Conservation (phyloP, 176 grass and related monocot genomes). For the Carex littledalei region DNA sequence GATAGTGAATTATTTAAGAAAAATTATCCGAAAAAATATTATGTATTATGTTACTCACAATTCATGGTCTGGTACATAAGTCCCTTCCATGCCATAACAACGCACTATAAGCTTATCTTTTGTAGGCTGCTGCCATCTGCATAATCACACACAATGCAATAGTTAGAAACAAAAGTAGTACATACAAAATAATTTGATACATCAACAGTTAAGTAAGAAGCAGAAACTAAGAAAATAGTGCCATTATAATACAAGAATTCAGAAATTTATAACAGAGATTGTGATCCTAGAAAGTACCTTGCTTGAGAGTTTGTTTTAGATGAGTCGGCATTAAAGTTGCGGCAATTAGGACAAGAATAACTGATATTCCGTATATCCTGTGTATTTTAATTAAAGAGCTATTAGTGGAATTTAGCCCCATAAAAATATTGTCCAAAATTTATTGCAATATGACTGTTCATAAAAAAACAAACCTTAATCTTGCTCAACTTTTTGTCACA, state of each 20-base stretch:
- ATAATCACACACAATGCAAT: conserved; percentile 1
- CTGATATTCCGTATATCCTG: conserved; percentile 57
- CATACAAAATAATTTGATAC: conserved; percentile 11
- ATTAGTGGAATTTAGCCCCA: conserved; percentile 32
- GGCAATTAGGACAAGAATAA: conserved; percentile 70
- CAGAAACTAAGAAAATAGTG: neutral
- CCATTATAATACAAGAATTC: neutral
- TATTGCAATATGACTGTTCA: conserved; percentile 6
- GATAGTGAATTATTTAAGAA: neutral
- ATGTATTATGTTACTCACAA: conserved; percentile 44
- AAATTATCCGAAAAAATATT: neutral
- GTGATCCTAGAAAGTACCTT: conserved; percentile 35
- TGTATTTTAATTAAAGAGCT: conserved; percentile 24
- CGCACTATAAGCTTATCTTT: conserved; percentile 51
- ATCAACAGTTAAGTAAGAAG: neutral
- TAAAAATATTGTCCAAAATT: neutral
- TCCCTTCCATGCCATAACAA: conserved; percentile 91
- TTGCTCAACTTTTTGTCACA: conserved; percentile 70
- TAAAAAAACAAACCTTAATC: conserved; percentile 43
- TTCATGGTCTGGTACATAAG: conserved; percentile 72
- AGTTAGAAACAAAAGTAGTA: conserved; percentile 6
- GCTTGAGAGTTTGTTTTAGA: conserved; percentile 42
- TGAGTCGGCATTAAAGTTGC: conserved; percentile 28
- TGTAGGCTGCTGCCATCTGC: conserved; percentile 18
- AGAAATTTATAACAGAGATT: neutral